Evolutionary conservation across 1,284 basidiomycete species (phyloP).

Genomic region (Fomes fomentarius): DNA sequence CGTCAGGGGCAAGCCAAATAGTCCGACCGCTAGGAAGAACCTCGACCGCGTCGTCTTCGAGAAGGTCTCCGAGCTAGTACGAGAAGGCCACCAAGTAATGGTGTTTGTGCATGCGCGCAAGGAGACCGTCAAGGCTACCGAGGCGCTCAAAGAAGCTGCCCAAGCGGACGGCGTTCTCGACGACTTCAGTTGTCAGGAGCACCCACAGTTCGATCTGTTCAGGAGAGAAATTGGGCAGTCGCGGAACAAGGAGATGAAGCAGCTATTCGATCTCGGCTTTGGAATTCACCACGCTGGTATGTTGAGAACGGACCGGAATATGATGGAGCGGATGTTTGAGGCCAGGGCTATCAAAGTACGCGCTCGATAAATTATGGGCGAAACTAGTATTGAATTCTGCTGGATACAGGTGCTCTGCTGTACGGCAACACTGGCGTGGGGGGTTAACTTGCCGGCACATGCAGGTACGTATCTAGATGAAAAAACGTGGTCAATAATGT

Average conservation of each 20-base stretch:
- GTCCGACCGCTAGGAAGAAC: conserved; percentile 77
- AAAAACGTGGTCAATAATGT: neutral
- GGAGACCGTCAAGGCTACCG: conserved; percentile 95
- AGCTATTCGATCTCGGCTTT: conserved; percentile 91
- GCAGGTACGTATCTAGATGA: conserved; percentile 61
- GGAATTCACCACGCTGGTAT: conserved; percentile 99
- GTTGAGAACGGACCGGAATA: conserved; percentile 91
- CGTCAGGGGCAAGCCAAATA: conserved; percentile 89
- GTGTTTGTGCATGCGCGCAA: conserved; percentile 99
- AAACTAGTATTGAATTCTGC: conserved; percentile 5
- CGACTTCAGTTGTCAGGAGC: conserved; percentile 80
- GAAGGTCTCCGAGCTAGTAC: conserved; percentile 86
- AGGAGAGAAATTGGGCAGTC: conserved; percentile 80
- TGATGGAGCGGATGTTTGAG: conserved; percentile 97
- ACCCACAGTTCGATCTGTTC: conserved; percentile 79
- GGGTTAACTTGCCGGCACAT: conserved; percentile 98
- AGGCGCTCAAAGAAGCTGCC: conserved; percentile 85
- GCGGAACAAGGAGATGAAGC: conserved; percentile 96
- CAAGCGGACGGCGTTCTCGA: conserved; percentile 74
- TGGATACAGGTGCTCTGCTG: conserved; percentile 90
- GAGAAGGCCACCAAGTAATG: conserved; percentile 97
- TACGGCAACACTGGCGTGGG: conserved; percentile 98
- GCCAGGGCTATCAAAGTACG: conserved; percentile 87
- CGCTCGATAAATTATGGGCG: neutral
- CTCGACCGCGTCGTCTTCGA: conserved; percentile 91